Percentiles rank a stretch among this genome's conserved stretches.
Evolutionary conservation across 2,329 filamentous ascomycete genomes (phyloP).

Genomic region (Aspergillus niger): DNA sequence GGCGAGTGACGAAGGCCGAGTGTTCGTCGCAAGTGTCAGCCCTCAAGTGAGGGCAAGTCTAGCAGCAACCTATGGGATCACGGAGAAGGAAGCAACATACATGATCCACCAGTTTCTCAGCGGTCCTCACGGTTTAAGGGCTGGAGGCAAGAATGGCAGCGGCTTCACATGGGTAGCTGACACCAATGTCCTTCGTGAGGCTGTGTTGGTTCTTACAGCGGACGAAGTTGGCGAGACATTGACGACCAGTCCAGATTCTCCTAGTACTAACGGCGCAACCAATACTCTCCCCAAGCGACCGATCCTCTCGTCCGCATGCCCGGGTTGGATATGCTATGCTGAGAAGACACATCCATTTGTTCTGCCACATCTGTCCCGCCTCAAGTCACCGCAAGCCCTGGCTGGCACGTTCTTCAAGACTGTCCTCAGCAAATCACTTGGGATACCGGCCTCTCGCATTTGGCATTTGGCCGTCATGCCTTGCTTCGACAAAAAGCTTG

Average conservation of each 20-base stretch:
- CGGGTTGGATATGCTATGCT: conserved; percentile 98
- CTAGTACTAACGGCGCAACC: conserved; percentile 2
- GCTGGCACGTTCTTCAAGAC: conserved; percentile 90
- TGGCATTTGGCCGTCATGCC: conserved; percentile 98
- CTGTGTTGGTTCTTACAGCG: conserved; percentile 76
- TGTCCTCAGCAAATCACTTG: conserved; percentile 70
- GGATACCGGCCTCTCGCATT: conserved; percentile 74
- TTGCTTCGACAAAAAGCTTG: conserved; percentile 98
- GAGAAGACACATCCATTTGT: conserved; percentile 97
- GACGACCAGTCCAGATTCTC: conserved; percentile 10
- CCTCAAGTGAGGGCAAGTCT: conserved; percentile 88
- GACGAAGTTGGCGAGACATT: conserved; percentile 64
- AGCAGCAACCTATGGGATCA: conserved; percentile 77
- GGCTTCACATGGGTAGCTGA: conserved; percentile 88
- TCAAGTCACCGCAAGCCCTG: conserved; percentile 93
- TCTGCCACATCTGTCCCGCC: conserved; percentile 81
- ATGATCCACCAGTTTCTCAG: conserved; percentile 82
- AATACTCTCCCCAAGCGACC: conserved; percentile 38
- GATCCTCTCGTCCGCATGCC: conserved; percentile 81
- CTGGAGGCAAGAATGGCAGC: conserved; percentile 71
- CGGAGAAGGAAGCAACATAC: conserved; percentile 70
- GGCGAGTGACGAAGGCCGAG: conserved; percentile 56
- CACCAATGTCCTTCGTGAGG: conserved; percentile 80
- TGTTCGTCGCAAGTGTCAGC: conserved; percentile 91
- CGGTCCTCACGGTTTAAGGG: conserved; percentile 67